phyloP scores from a whole-genome alignment of 495 filamentous ascomycete genomes.

The Baudoinia panamericana region DNA sequence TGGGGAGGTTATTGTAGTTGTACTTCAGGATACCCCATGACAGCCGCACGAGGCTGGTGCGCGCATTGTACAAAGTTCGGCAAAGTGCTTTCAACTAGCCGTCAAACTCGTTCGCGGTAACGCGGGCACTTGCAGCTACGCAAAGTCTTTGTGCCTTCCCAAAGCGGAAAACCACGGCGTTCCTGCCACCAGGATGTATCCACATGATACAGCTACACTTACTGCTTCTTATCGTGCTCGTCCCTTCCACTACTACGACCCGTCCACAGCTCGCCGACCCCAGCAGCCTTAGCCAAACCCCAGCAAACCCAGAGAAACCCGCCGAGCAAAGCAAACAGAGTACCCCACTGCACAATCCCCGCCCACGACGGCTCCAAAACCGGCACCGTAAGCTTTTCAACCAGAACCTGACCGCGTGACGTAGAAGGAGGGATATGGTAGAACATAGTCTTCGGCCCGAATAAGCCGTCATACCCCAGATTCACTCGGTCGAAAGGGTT shows the following conservation, averaged over 20 bases:
- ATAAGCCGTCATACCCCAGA: constrained; percentile 78
- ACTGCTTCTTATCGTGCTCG: background rate
- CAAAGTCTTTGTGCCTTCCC: no score
- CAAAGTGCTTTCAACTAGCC: no score
- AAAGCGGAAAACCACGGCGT: no score
- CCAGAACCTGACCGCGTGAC: constrained; percentile 29
- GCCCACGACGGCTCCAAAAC: constrained; percentile 53
- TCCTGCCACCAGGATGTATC: background rate
- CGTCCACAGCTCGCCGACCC: constrained; percentile 1
- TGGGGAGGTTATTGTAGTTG: no score
- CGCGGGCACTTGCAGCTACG: no score
- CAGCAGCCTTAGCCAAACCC: no score
- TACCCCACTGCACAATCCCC: constrained; percentile 53
- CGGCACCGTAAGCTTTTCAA: constrained; percentile 55
- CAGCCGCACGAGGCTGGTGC: no score
- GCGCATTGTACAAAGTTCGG: no score
- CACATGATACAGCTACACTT: background rate
- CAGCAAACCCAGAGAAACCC: constrained; percentile 67
- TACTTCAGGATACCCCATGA: no score
- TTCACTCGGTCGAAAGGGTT: constrained; percentile 79
- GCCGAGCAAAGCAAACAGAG: constrained; percentile 50
- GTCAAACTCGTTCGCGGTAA: no score
- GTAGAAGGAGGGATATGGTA: constrained; percentile 61
- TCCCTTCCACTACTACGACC: background rate
- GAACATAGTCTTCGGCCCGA: constrained; percentile 68